phyloP scores from a whole-genome alignment of 768 basidiomycete species.

The Podaxis sp. region DNA sequence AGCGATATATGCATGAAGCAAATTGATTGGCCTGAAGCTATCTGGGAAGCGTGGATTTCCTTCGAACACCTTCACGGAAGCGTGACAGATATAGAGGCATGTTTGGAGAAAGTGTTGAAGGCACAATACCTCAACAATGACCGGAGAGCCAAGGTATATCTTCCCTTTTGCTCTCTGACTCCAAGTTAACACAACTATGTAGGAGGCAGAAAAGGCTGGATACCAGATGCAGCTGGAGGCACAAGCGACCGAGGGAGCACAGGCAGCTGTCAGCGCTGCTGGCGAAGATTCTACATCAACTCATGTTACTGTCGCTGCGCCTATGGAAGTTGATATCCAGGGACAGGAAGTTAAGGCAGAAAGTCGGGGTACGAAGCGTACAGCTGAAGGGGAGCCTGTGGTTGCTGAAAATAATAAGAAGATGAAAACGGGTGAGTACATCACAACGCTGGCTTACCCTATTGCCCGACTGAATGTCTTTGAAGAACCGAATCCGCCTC shows the following conservation, averaged over 20 bases:
- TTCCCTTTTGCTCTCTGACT: slow-evolving; percentile 1
- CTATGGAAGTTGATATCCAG: slow-evolving; percentile 13
- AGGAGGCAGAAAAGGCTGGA: slow-evolving; percentile 64
- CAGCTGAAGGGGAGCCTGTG: slow-evolving; percentile 51
- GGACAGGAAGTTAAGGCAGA: background rate
- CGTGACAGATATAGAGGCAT: slow-evolving; percentile 60
- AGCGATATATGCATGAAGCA: slow-evolving; percentile 64
- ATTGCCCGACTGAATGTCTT: background rate
- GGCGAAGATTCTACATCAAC: slow-evolving; percentile 36
- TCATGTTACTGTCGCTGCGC: slow-evolving; percentile 30
- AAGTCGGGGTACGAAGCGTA: slow-evolving; percentile 55
- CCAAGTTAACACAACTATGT: background rate
- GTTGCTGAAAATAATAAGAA: slow-evolving; percentile 51
- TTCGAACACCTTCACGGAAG: slow-evolving; percentile 87
- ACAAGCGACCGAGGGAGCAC: slow-evolving; percentile 20
- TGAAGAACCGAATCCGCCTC: slow-evolving; percentile 42
- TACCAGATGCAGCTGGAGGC: slow-evolving; percentile 10
- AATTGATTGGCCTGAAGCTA: slow-evolving; percentile 92
- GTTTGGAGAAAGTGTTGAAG: slow-evolving; percentile 62
- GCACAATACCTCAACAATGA: slow-evolving; percentile 62
- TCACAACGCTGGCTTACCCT: background rate
- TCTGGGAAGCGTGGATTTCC: slow-evolving; percentile 88
- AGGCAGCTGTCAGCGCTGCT: slow-evolving; percentile 47
- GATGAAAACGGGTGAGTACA: slow-evolving; percentile 50
- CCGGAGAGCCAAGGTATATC: slow-evolving; percentile 57